Conservation (phyloP, 1,284 basidiomycete species). For the Cryptococcus deneoformans region DNA sequence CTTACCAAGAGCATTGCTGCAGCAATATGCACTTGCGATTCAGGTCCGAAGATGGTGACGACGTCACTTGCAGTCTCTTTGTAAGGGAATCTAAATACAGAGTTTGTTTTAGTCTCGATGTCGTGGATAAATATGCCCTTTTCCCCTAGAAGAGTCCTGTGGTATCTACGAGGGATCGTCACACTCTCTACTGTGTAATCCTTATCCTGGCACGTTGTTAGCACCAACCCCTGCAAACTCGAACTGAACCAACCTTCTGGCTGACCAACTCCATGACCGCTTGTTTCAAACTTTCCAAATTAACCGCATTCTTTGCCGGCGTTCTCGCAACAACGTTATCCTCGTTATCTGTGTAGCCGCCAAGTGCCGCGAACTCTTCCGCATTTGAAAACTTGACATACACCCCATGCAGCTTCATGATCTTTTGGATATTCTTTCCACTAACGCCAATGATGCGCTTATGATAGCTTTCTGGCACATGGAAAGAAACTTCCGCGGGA, state of each 20-base stretch:
- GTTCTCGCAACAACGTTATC: slow-evolving; percentile 98
- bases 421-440: slow-evolving; percentile 96
- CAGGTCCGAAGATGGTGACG: slow-evolving; percentile 90
- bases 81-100: slow-evolving; percentile 89
- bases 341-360: slow-evolving; percentile 96
- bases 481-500: slow-evolving; percentile 98
- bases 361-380: slow-evolving; percentile 92
- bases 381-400: slow-evolving; percentile 99
- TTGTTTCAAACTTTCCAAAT: slow-evolving; percentile 92
- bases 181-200: slow-evolving; percentile 94
- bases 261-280: slow-evolving; percentile 97
- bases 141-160: slow-evolving; percentile 94
- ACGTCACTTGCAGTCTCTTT: slow-evolving; percentile 81
- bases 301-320: slow-evolving; percentile 95
- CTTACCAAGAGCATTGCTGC: slow-evolving; percentile 79
- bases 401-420: slow-evolving; percentile 99
- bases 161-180: slow-evolving; percentile 88
- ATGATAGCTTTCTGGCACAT: slow-evolving; percentile 97
- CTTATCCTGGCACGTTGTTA: slow-evolving; percentile 67
- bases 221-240: background rate
- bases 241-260: slow-evolving; percentile 66
- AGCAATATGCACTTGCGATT: slow-evolving; percentile 94
- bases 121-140: slow-evolving; percentile 97
- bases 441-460: slow-evolving; percentile 99
- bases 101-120: slow-evolving; percentile 96